phyloP scores from a whole-genome alignment of 805 yeast genomes.

The Yueomyces sinensis region DNA sequence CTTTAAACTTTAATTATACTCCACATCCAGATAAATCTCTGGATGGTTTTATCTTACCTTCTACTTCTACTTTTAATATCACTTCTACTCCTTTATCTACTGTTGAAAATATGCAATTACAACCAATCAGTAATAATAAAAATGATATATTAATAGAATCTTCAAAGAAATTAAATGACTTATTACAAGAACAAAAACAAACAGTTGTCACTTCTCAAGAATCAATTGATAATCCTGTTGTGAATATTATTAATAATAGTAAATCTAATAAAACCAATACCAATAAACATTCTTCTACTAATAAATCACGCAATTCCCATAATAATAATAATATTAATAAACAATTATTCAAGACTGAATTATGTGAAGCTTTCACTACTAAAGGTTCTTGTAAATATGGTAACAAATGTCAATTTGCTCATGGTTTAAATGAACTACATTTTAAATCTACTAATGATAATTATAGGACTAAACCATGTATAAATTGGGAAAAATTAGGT shows the following conservation, averaged over 20 bases:
- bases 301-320: too few relatives aligned
- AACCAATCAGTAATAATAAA: background rate
- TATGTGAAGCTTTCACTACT: slow-evolving; percentile 66
- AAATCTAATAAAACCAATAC: background rate
- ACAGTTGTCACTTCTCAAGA: too few relatives aligned
- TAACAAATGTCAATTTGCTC: slow-evolving; percentile 88
- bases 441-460: slow-evolving; percentile 52
- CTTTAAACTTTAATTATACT: too few relatives aligned
- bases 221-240: background rate
- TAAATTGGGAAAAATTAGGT: slow-evolving; percentile 74
- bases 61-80: background rate
- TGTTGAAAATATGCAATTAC: background rate
- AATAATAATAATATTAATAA: slow-evolving; percentile 30
- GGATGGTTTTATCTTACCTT: background rate
- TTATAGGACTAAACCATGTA: slow-evolving; percentile 86
- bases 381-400: slow-evolving; percentile 77
- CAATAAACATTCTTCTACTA: background rate
- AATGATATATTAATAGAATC: too few relatives aligned
- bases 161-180: too few relatives aligned
- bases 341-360: slow-evolving; percentile 77
- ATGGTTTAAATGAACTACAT: slow-evolving; percentile 69
- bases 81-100: background rate
- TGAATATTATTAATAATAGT: too few relatives aligned
- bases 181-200: too few relatives aligned
- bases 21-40: background rate